Base-by-base conservation (phyloP, 495 filamentous ascomycete species). In the Monascus purpureus region DNA sequence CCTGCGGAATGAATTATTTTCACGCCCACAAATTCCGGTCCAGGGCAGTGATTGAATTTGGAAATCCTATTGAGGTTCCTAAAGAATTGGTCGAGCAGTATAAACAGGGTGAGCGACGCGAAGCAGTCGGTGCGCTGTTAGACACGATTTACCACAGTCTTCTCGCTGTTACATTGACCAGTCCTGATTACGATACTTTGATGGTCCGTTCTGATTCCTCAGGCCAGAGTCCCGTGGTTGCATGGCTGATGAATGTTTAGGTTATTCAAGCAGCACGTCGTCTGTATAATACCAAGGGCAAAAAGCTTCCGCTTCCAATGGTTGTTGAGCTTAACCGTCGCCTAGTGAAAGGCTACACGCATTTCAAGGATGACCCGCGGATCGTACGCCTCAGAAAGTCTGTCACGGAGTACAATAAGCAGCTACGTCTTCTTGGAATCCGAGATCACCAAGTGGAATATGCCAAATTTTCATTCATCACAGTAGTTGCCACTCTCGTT, bases 1-100 rank as follows among this genome's bases (percentile, higher is more conserved):
- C 92, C n/a, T 88, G 85, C 30, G 92, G 92, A 38, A 96, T 96
- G 90, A 99, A 99, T 49, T 99, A 99, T 56, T 99, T 99, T 59
- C 90, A 99, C 56, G 81, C 90, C 3, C 90, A 99, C 60, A 99
- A 96, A 52, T 99, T 99, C 57, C 77, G 90, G 12, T 99, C 90
- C 30, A 71, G 90, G 49, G 92, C 92, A 23, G 90, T 99, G 1
- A 73, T 99, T 37, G 90, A 99, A 43, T 99, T 99, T 50, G 90
- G 92, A 13, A 75, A 67, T 16, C 86, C 90, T 2, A 65, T 96
- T 20, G 79, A 92, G 36, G 72, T 95, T 6, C 80, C 84, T 1
- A 56, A 52, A 16, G 80, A 93, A 42, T 57, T 94, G 3, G 86
- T 95, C 2, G 71, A 93, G 17, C 69, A 82, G 52, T 99, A 87